Conservation (phyloP, 805 yeast genomes). For the Candida saitoana region DNA sequence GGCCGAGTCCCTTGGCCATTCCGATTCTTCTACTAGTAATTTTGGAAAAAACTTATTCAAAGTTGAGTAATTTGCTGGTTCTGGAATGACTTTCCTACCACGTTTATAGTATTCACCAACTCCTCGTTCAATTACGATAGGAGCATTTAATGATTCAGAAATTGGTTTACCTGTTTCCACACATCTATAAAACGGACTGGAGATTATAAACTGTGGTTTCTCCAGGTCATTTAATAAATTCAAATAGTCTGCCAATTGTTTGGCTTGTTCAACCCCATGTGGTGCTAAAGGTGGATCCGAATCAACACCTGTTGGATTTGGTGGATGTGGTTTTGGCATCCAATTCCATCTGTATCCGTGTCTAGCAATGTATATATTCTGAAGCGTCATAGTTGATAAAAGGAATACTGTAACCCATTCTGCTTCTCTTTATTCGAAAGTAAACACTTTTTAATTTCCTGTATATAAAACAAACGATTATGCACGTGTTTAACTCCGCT, state of each 20-base stretch:
- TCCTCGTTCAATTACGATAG: conserved; percentile 71
- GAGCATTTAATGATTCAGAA: conserved; percentile 53
- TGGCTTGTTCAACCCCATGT: conserved; percentile 86
- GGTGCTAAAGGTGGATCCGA: conserved; percentile 86
- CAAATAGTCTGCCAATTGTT: conserved; percentile 65
- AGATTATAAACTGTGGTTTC: conserved; percentile 65
- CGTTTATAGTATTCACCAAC: conserved; percentile 89
- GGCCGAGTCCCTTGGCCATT: conserved; percentile 46
- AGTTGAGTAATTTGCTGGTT: conserved; percentile 52
- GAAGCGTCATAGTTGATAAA: conserved; percentile 31
- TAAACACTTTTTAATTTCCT: background rate
- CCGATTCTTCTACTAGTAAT: conserved; percentile 24
- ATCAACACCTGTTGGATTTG: conserved; percentile 83
- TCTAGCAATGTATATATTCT: conserved; percentile 66
- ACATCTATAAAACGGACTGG: conserved; percentile 89
- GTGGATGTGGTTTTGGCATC: conserved; percentile 68
- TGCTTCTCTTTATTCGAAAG: background rate
- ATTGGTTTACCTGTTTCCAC: conserved; percentile 75
- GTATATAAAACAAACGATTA: no score
- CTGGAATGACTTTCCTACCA: conserved; percentile 64
- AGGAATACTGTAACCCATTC: background rate
- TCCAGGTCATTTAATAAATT: conserved; percentile 39
- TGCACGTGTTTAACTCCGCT: no score
- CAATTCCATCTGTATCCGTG: conserved; percentile 92
- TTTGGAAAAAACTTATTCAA: conserved; percentile 53